These are phyloP conservation scores for Quercus ilex DNA, from an alignment of 306 rosid species.

Conservation along the genomic window DNA sequence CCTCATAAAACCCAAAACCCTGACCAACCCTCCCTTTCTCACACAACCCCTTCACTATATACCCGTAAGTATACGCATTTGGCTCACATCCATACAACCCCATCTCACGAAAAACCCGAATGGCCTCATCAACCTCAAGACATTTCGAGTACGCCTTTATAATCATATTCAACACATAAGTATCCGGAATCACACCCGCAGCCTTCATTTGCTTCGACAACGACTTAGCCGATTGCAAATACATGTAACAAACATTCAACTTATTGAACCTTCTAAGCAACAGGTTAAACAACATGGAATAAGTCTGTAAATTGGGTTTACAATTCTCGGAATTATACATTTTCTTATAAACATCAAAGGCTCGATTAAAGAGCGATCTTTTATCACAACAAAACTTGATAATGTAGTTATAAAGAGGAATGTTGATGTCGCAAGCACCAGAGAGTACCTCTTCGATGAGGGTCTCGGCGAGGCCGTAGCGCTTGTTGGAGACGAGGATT, in stretches of 20 bases:
- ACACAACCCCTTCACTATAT: slow-evolving; percentile 73
- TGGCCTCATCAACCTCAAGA: slow-evolving; percentile 72
- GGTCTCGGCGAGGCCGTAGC: slow-evolving; percentile 65
- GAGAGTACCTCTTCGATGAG: slow-evolving; percentile 80
- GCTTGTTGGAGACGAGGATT: slow-evolving; percentile 47
- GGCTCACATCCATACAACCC: slow-evolving; percentile 88
- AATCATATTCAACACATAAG: slow-evolving; percentile 76
- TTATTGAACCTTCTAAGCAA: slow-evolving; percentile 75
- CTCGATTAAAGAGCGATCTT: slow-evolving; percentile 55
- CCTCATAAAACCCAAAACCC: slow-evolving; percentile 67
- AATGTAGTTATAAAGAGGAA: slow-evolving; percentile 69
- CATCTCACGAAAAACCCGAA: slow-evolving; percentile 72
- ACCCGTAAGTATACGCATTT: slow-evolving; percentile 69
- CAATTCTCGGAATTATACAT: slow-evolving; percentile 55
- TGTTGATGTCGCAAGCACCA: slow-evolving; percentile 70
- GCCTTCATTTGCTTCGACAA: slow-evolving; percentile 79
- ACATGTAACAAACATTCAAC: slow-evolving; percentile 58
- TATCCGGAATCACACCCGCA: slow-evolving; percentile 75
- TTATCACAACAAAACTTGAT: slow-evolving; percentile 66
- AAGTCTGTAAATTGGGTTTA: slow-evolving; percentile 77
- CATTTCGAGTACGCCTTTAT: slow-evolving; percentile 82
- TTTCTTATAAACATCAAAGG: slow-evolving; percentile 81
- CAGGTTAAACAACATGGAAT: slow-evolving; percentile 51
- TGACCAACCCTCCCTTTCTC: slow-evolving; percentile 87
- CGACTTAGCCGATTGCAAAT: slow-evolving; percentile 67